Conservation (phyloP, 805 yeast genomes). For the Sugiyamaella smithiae region DNA sequence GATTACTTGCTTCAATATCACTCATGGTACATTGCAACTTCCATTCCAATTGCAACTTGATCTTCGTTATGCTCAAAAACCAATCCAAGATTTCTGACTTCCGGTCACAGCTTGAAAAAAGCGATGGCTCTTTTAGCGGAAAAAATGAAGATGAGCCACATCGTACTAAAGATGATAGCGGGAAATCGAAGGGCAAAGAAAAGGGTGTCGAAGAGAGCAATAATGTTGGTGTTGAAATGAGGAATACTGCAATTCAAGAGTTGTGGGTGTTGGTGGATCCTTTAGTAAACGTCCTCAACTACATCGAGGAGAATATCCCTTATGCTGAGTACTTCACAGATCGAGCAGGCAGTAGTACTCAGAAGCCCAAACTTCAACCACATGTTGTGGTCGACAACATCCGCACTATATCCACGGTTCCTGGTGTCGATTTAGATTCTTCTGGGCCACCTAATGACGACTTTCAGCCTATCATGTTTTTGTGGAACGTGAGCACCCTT, state of each 20-base stretch:
- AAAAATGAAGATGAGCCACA: background rate
- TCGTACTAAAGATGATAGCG: too few species aligned
- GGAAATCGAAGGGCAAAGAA: slow-evolving; percentile 11
- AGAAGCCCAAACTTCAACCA: slow-evolving; percentile 21
- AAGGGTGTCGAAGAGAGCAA: slow-evolving; percentile 1
- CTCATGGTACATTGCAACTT: slow-evolving; percentile 28
- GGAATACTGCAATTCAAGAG: slow-evolving; percentile 1
- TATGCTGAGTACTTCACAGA: slow-evolving; percentile 17
- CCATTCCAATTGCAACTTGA: slow-evolving; percentile 26
- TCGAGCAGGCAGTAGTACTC: background rate
- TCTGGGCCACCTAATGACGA: slow-evolving; percentile 23
- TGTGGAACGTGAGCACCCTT: slow-evolving; percentile 60
- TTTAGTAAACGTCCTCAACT: slow-evolving; percentile 12
- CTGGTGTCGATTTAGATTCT: slow-evolving; percentile 16
- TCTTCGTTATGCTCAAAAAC: slow-evolving; percentile 28
- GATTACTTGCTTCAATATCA: slow-evolving; percentile 24
- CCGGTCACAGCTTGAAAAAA: background rate
- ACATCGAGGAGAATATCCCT: slow-evolving; percentile 13
- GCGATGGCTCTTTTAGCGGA: too few species aligned
- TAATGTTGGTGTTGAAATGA: background rate
- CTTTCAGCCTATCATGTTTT: slow-evolving; percentile 49
- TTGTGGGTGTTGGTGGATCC: slow-evolving; percentile 18
- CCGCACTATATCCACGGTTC: slow-evolving; percentile 14
- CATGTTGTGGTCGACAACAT: slow-evolving; percentile 25
- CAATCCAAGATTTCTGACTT: slow-evolving; percentile 18